phyloP scores from a whole-genome alignment of 1,284 basidiomycete species.

The Coriolopsis trogii region DNA sequence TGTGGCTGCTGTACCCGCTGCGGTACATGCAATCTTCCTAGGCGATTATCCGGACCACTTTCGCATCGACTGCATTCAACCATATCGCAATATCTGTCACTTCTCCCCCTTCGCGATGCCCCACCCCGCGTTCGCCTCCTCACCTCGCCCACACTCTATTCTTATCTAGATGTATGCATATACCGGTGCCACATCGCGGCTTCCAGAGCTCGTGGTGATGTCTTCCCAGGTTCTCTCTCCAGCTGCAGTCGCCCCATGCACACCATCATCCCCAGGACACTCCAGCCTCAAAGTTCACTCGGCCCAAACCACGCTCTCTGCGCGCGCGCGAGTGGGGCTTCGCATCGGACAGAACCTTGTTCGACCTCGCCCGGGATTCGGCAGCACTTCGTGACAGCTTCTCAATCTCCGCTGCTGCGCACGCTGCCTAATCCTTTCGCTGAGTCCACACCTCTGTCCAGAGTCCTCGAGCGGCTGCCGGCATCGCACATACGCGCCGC shows the following conservation, averaged over 20 bases:
- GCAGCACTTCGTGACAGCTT: not conserved
- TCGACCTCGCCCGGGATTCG: no score
- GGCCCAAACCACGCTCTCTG: no score
- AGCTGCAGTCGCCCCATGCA: not conserved
- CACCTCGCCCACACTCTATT: conserved; percentile 11
- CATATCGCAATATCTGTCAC: not conserved
- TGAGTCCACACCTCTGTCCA: not conserved
- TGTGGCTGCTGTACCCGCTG: not conserved
- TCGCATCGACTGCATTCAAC: not conserved
- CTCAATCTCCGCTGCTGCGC: conserved; percentile 11
- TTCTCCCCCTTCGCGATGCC: not conserved
- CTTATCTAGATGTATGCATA: conserved; percentile 17
- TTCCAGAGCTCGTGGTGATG: conserved; percentile 15
- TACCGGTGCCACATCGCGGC: conserved; percentile 12
- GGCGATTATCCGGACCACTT: no score
- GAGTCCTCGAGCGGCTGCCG: not conserved
- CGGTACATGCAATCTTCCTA: not conserved
- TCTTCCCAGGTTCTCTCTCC: conserved; percentile 12
- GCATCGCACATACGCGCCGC: not conserved
- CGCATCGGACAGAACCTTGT: not conserved
- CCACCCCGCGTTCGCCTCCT: conserved; percentile 6
- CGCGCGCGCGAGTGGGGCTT: no score
- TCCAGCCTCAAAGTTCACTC: not conserved
- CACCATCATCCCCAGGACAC: no score
- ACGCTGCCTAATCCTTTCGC: not conserved